Evolutionary conservation across 2,329 filamentous ascomycete species (phyloP).

Genomic region (Huntiella decipiens): DNA sequence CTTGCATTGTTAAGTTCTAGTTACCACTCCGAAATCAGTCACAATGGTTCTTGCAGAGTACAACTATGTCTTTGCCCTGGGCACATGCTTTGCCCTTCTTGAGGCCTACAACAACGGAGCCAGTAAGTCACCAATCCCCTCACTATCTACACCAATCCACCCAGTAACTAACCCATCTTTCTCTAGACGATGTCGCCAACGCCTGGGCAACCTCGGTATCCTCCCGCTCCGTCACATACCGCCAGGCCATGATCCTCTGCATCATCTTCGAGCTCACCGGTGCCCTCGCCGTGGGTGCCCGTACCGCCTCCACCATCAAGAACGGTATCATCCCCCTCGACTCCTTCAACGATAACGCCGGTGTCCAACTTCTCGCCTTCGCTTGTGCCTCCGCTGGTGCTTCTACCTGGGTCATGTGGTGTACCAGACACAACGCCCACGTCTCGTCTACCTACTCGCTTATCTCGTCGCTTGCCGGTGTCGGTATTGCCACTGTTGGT

Average conservation of each 20-base stretch:
- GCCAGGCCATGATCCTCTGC: constrained; percentile 47
- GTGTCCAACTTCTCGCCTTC: constrained; percentile 50
- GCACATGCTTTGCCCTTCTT: constrained; percentile 56
- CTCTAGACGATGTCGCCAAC: constrained; percentile 62
- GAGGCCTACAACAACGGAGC: constrained; percentile 66
- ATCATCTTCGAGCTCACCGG: constrained; percentile 50
- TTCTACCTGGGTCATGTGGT: constrained; percentile 64
- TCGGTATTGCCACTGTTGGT: constrained; percentile 48
- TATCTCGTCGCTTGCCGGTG: constrained; percentile 48
- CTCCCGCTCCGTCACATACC: constrained; percentile 54
- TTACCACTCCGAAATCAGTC: not conserved
- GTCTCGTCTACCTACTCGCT: constrained; percentile 57
- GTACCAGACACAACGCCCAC: constrained; percentile 52
- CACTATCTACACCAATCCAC: not conserved
- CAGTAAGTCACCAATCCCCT: constrained; percentile 31
- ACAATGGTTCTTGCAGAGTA: constrained; percentile 43
- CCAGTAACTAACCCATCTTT: not conserved
- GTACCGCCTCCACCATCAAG: constrained; percentile 62
- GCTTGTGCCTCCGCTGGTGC: constrained; percentile 45
- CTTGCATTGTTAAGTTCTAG: not conserved
- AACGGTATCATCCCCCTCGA: constrained; percentile 49
- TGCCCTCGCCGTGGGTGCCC: constrained; percentile 46
- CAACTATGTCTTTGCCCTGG: constrained; percentile 55
- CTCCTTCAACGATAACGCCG: constrained; percentile 40
- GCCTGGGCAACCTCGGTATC: constrained; percentile 67